Base-by-base conservation (phyloP, 2,329 filamentous ascomycete species). In the Neonectria punicea region DNA sequence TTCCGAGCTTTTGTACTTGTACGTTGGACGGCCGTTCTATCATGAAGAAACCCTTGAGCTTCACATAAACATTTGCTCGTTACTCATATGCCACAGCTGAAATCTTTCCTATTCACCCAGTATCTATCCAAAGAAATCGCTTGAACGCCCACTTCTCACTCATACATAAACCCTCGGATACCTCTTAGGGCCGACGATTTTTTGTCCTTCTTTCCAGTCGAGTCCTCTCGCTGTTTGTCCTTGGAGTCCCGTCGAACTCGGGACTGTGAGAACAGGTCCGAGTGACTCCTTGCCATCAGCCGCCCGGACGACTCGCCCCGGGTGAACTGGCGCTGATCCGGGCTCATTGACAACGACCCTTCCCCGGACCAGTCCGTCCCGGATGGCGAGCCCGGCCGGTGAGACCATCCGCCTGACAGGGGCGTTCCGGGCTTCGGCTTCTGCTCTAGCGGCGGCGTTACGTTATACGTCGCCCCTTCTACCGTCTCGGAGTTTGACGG, bases 241-340 rank as follows among this genome's bases (percentile, higher is more conserved):
- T 86, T 86, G 10, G 72, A 74, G 30, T 87, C 84, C 69, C 86
- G 84, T 4, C 82, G 81, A 1, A 81, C 74, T 32, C 80, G 74
- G 70, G 84, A 83, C 18, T 84, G 85, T 83, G 70, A 20, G 51
- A 55, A 65, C 18, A 60, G 28, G 30, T 76, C 70, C 32, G 69
- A 72, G 49, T 71, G 69, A 53, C 70, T 70, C 39, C 68, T 61
- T 18, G 65, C 65, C 49, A 68, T 62, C 47, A 67, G 55, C 14
- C 66, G 63, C n/a, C 65, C 68, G 5, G 61, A 46, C 16, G 68
- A 78, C 78, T 80, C 76, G 82, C 84, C 81, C 79, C 82, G 78
- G 39, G 84, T 81, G 68, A 84, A 81, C 63, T 81, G 81, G 53
- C 85, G 76, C 69, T 81, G 70, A 39, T 85, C 79, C 22, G 80